Evolutionary conservation across 2,329 filamentous ascomycete genomes (phyloP), one percentile per base, ranked within the genome.

Genomic region (Pseudocercospora crystallina): DNA sequence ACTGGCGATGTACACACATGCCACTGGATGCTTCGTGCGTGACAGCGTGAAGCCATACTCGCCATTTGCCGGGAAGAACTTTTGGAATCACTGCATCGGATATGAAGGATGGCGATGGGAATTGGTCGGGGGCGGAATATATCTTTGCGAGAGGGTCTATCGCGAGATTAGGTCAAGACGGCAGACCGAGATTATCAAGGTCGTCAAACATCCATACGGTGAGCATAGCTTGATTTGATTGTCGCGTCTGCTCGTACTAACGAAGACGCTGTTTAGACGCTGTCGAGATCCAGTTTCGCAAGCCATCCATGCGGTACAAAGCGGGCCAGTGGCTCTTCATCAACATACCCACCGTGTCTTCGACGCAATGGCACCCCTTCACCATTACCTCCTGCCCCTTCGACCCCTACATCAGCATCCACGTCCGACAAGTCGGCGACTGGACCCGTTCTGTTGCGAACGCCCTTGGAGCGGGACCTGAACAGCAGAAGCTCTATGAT

Each of bases 101-200:
- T 99, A 97, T 66, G 81, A 96, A 62, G 92, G 92, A 39, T 99
- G 94, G 94, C 82, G 94, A 69, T 99, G 94, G 91, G 94, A 97
- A 74, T 79, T 97, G 9, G 84, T 86, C 63, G 89, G 86, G 8
- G 94, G 90, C 58, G 89, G 80, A 35, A 74, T 97, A 39, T 99
- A 99, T 71, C 78, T 99, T 17, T 67, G 84, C 29, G 94, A 99
- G 72, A 86, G 94, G 59, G 75, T 97, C 0, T 97, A 92, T 71
- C 89, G 94, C 49, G 94, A 99, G 71, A 81, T 97, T 46, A 86
- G 92, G 53, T 84, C 89, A 41, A 81, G 90, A 59, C 85, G 90
- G 53, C 80, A 85, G 62, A 97, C 92, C 8, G 84, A 89, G 71
- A 97, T 99, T 64, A 89, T 89, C 57, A 90, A 92, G 65, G 91